Evolutionary conservation across 495 filamentous ascomycete genomes (phyloP).

Genomic region (Darksidea phi): DNA sequence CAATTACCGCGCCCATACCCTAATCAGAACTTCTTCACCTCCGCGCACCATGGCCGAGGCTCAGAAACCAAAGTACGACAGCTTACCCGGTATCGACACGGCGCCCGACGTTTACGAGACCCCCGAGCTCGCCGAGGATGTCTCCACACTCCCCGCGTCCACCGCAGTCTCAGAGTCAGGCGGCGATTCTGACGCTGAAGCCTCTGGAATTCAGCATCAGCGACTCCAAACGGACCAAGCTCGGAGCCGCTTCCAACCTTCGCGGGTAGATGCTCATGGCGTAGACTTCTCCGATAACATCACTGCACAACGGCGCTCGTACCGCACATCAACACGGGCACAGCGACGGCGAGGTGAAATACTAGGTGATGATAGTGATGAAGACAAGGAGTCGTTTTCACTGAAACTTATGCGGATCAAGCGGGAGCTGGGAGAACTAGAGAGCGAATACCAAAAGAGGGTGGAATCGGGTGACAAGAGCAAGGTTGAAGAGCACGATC

Average conservation of each 20-base stretch:
- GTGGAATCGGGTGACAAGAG: constrained; percentile 30
- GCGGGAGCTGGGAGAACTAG: constrained; percentile 45
- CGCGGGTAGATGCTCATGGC: constrained; percentile 69
- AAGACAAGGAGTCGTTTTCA: constrained; percentile 65
- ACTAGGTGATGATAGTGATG: constrained; percentile 56
- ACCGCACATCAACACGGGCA: constrained; percentile 64
- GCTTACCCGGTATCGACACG: constrained; percentile 61
- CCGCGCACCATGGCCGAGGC: constrained; percentile 23
- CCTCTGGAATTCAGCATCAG: constrained; percentile 66
- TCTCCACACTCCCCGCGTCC: constrained; percentile 71
- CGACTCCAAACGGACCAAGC: constrained; percentile 73
- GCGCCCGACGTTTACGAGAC: constrained; percentile 96
- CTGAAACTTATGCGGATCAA: constrained; percentile 64
- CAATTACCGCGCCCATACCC: background rate
- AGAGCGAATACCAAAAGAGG: constrained; percentile 36
- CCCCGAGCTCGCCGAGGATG: constrained; percentile 83
- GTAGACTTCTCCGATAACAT: constrained; percentile 84
- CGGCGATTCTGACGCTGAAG: constrained; percentile 47
- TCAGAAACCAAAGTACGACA: constrained; percentile 28
- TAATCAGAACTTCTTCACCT: background rate
- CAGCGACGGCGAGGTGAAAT: constrained; percentile 59
- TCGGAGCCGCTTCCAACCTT: constrained; percentile 72
- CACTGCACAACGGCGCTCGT: constrained; percentile 72
- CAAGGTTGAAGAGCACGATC: constrained; percentile 29
- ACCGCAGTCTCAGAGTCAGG: constrained; percentile 55